phyloP scores from a whole-genome alignment of 257 asterid species.

The Petunia axillaris region DNA sequence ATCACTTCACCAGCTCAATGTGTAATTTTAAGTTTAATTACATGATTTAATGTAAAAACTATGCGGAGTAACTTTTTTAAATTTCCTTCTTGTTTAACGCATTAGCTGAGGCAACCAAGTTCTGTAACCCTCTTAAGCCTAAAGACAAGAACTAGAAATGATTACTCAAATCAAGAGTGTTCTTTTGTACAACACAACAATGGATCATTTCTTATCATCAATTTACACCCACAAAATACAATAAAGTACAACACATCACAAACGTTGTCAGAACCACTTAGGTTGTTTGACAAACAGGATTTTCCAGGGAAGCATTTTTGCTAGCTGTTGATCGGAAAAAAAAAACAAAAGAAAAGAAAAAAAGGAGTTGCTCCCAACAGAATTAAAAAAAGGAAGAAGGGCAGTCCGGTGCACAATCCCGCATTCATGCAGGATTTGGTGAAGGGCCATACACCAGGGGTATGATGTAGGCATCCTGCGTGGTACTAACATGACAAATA shows the following conservation, averaged over 20 bases:
- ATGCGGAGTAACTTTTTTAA: not conserved
- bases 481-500: not conserved
- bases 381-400: not conserved
- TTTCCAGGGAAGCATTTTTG: not conserved
- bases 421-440: too few relatives aligned
- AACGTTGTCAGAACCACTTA: not conserved
- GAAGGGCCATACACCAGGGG: too few relatives aligned
- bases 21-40: not conserved
- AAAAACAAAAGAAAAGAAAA: not conserved
- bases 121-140: not conserved
- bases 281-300: not conserved
- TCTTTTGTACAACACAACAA: constrained; percentile 1
- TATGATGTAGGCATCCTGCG: too few relatives aligned
- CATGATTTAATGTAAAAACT: not conserved
- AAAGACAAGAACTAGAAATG: not conserved
- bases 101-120: too few relatives aligned
- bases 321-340: not conserved
- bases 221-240: constrained; percentile 17
- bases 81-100: too few relatives aligned
- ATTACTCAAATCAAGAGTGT: not conserved
- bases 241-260: constrained; percentile 5
- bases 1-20: too few relatives aligned
- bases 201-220: constrained; percentile 16
- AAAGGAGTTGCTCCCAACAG: not conserved
- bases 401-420: too few relatives aligned